A percentile compares a stretch with the other conserved stretches of the same genome.
These are phyloP conservation scores for Dendrobium huoshanense DNA, from an alignment of 106 monocot species.

Conservation along the genomic window DNA sequence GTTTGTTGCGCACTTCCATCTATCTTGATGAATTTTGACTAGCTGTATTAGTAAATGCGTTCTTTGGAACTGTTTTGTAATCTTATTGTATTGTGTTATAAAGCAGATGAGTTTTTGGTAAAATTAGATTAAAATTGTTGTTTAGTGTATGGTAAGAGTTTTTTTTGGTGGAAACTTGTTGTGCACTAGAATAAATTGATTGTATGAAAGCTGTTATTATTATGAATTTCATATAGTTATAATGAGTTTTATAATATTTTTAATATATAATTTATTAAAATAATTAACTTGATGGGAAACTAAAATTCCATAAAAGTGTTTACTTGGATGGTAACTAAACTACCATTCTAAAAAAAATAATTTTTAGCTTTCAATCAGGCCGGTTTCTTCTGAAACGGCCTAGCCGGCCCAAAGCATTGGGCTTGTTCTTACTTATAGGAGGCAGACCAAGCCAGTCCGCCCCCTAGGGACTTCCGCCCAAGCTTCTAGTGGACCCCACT, in stretches of 20 bases:
- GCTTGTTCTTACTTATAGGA: too few species aligned
- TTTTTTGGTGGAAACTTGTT: not conserved
- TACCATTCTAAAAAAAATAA: too few species aligned
- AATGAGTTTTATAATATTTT: not conserved
- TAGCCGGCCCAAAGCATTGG: too few species aligned
- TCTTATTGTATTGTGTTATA: not conserved
- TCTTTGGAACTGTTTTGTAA: not conserved
- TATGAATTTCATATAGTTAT: not conserved
- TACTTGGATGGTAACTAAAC: not conserved
- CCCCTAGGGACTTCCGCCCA: too few species aligned
- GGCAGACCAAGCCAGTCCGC: too few species aligned
- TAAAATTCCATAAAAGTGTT: not conserved
- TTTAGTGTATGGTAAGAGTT: not conserved
- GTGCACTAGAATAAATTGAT: not conserved
- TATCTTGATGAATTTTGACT: not conserved
- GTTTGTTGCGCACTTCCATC: not conserved
- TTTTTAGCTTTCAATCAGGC: too few species aligned
- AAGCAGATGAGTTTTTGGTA: not conserved
- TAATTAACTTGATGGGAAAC: not conserved
- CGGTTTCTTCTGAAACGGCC: too few species aligned
- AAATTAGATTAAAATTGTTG: not conserved
- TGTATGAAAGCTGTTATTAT: not conserved
- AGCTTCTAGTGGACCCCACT: too few species aligned
- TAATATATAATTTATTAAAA: not conserved
- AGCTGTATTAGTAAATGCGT: not conserved